Evolutionary conservation across 2,329 filamentous ascomycete species (phyloP), one percentile per base, ranked within the genome.

Genomic region (Pseudogymnoascus sp.): DNA sequence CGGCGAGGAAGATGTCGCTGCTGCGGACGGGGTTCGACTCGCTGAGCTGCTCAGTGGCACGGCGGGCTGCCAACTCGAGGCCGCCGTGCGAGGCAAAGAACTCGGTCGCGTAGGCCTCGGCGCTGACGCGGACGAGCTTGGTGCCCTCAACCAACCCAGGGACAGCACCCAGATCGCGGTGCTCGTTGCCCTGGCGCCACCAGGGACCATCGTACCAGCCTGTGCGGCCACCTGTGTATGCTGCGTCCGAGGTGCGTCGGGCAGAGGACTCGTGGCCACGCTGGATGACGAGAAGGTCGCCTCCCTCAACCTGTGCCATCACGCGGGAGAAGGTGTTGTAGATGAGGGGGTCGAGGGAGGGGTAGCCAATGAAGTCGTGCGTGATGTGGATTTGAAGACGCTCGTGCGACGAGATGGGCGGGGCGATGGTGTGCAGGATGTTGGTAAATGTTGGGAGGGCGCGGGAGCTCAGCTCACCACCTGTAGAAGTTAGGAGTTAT

Each of bases 221-320:
- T 38, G 83, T 81, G 28, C 79, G 78, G 16, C 78, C 79, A 61
- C 86, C 83, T 25, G 78, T 74, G 25, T 82, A 83, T 40, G 81
- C 81, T 64, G 80, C 81, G 59, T 89, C 80, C 1, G 85, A 85
- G 44, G 82, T 82, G 47, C 87, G 84, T 53, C 86, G 86, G 31
- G 85, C 86, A 56, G 87, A 84, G 59, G 87, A 90, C 76, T 97
- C 94, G 65, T 91, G 89, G 18, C 94, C 94, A 38, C 92, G 90
- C 77, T 99, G 94, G 65, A 97, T 86, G 63, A 99, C 94, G 62
- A 97, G 82, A 16, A 99, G 82, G 71, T 97, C 94, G 63, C 94
- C 94, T 67, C 94, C 94, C 77, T 99, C 94, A 53, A 99, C 94
- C 77, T 99, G 94, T n/a, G 92, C 85, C 94, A 99, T 99, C 71